Percentiles rank a stretch among this genome's conserved stretches.
Evolutionary conservation across 352 stramenopile species (phyloP).

Genomic region (Phytophthora pluvialis): DNA sequence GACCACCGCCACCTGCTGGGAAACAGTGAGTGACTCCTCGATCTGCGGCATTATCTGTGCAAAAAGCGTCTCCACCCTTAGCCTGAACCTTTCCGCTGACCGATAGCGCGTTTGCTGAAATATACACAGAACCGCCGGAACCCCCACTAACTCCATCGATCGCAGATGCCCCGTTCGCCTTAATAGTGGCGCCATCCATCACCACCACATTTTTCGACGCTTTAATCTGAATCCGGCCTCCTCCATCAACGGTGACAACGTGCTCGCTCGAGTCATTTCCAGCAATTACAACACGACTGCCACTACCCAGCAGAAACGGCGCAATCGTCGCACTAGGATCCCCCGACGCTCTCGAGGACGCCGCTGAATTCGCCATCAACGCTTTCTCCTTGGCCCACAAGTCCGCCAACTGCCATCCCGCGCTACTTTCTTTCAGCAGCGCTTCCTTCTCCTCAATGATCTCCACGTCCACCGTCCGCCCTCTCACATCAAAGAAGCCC

Average conservation of each 20-base stretch:
- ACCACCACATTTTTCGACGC: conserved; percentile 75
- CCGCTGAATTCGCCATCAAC: conserved; percentile 30
- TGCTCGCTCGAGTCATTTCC: conserved; percentile 11
- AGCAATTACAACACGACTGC: conserved; percentile 31
- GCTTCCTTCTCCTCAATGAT: conserved; percentile 36
- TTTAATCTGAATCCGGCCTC: conserved; percentile 67
- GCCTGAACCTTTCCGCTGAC: conserved; percentile 52
- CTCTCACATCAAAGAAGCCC: conserved; percentile 61
- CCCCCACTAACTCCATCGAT: conserved; percentile 50
- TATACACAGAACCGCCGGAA: conserved; percentile 60
- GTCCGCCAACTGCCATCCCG: conserved; percentile 55
- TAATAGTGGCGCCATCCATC: conserved; percentile 56
- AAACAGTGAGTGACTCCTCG: conserved; percentile 49
- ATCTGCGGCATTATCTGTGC: conserved; percentile 31
- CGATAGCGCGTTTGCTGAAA: conserved; percentile 56
- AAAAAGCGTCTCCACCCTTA: conserved; percentile 60
- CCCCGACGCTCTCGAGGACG: conserved; percentile 6
- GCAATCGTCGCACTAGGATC: conserved; percentile 39
- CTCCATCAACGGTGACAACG: conserved; percentile 39
- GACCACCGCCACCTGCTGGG: conserved; percentile 65
- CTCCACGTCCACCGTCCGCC: conserved; percentile 30
- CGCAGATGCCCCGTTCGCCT: conserved; percentile 55
- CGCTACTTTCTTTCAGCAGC: conserved; percentile 49
- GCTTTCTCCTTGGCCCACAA: conserved; percentile 52
- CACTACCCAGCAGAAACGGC: conserved; percentile 58